Conservation (phyloP, 1,139 yeast species). For the Geotrichum reessii region DNA sequence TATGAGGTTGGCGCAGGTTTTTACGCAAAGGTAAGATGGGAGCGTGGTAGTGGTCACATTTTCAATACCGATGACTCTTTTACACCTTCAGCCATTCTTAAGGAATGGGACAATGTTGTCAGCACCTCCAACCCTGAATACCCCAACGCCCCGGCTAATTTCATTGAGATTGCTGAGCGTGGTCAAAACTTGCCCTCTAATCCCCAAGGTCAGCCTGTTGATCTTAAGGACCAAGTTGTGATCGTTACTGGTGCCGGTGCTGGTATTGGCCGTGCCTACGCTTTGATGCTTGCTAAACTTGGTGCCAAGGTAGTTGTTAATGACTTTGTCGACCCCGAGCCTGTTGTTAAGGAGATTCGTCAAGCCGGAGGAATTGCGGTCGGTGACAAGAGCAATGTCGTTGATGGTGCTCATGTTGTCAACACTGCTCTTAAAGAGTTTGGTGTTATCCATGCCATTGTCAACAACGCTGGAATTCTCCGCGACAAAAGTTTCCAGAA, state of each 20-base stretch:
- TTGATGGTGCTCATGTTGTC: constrained; percentile 69
- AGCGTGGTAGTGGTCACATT: constrained; percentile 79
- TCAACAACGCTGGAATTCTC: constrained; percentile 92
- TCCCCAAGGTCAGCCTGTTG: constrained; percentile 52
- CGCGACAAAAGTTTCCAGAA: constrained; percentile 85
- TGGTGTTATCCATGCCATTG: constrained; percentile 79
- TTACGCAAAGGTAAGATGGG: constrained; percentile 91
- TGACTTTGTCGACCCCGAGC: constrained; percentile 67
- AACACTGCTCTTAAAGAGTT: constrained; percentile 70
- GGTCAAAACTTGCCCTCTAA: constrained; percentile 39
- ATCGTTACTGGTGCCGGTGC: constrained; percentile 94
- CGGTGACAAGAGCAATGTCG: constrained; percentile 80
- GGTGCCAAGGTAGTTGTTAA: constrained; percentile 96
- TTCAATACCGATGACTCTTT: constrained; percentile 73
- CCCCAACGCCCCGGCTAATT: constrained; percentile 48
- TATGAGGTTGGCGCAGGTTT: constrained; percentile 95
- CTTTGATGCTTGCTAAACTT: constrained; percentile 73
- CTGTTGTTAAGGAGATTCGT: constrained; percentile 73
- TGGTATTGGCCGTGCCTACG: constrained; percentile 91
- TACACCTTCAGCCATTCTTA: constrained; percentile 80
- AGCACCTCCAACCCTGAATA: constrained; percentile 63
- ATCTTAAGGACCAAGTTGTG: constrained; percentile 78
- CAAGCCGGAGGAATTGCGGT: constrained; percentile 76
- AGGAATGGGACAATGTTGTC: constrained; percentile 57
- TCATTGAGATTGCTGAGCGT: constrained; percentile 35